Percentiles rank a stretch among this genome's conserved stretches.
Conservation (phyloP, 2,329 filamentous ascomycete species). For the Bertia moriformis region DNA sequence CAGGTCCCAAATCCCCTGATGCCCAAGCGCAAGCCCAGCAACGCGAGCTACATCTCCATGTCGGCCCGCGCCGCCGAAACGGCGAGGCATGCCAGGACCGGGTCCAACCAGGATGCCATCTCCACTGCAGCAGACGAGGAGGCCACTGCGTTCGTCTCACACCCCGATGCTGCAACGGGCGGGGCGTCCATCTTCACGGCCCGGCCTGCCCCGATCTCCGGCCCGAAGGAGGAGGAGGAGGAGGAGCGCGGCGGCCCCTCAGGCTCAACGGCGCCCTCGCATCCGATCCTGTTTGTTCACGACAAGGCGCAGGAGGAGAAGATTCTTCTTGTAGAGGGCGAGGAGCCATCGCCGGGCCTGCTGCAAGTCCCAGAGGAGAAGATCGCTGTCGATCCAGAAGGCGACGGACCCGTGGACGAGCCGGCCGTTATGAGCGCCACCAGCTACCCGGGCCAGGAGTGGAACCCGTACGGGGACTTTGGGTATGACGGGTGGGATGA, state of each 20-base stretch:
- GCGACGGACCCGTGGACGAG: constrained; percentile 24
- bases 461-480: constrained; percentile 34
- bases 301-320: not conserved
- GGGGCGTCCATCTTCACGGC: not conserved
- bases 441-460: constrained; percentile 58
- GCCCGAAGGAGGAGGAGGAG: no score
- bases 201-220: no score
- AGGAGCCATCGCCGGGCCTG: not conserved
- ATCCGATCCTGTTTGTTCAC: not conserved
- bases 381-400: constrained; percentile 7
- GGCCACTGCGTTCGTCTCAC: not conserved
- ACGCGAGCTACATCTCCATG: not conserved
- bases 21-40: not conserved
- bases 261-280: not conserved
- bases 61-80: not conserved
- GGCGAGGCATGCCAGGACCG: no score
- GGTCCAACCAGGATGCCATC: not conserved
- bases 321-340: not conserved
- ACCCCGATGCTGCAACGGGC: not conserved
- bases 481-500: not conserved
- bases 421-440: constrained; percentile 48
- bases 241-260: no score
- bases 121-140: no score
- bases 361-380: not conserved
- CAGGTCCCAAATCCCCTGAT: not conserved